These are phyloP conservation scores for Phytopythium chamaehyphon DNA, from an alignment of 352 stramenopile species.

Conservation along the genomic window DNA sequence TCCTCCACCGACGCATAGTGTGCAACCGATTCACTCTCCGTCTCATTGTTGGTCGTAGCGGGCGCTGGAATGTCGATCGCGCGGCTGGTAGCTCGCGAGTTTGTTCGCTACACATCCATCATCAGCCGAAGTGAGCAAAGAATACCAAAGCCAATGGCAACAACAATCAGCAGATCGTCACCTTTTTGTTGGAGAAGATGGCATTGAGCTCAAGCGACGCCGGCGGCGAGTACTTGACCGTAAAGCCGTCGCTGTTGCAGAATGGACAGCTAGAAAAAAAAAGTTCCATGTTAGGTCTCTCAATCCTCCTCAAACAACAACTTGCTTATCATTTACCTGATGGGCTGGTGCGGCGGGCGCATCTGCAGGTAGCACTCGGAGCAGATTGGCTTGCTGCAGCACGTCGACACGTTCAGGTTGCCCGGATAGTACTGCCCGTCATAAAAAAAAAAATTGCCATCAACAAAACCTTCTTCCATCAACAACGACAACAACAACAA, in stretches of 20 bases:
- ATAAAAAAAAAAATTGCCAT: too few relatives aligned
- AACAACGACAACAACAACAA: neutral
- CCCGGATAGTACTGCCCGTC: slow-evolving; percentile 55
- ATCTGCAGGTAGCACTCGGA: slow-evolving; percentile 70
- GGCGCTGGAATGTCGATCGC: slow-evolving; percentile 29
- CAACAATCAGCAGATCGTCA: slow-evolving; percentile 1
- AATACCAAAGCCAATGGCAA: neutral
- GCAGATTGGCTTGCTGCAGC: slow-evolving; percentile 73
- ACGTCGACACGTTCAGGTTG: slow-evolving; percentile 53
- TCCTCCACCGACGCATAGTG: slow-evolving; percentile 76
- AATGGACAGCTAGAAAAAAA: slow-evolving; percentile 60
- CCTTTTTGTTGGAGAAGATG: slow-evolving; percentile 34
- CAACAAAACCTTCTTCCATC: neutral
- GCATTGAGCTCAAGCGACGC: slow-evolving; percentile 38
- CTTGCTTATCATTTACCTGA: slow-evolving; percentile 35
- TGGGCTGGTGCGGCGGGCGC: slow-evolving; percentile 41
- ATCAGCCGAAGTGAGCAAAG: neutral
- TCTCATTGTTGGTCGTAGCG: slow-evolving; percentile 7
- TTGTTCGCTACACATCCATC: slow-evolving; percentile 10
- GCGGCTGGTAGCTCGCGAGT: slow-evolving; percentile 23
- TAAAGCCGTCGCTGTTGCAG: slow-evolving; percentile 69
- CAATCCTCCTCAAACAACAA: too few relatives aligned
- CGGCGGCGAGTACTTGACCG: slow-evolving; percentile 43
- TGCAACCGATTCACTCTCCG: slow-evolving; percentile 11
- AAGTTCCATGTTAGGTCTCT: too few relatives aligned